These are phyloP conservation scores for Podospora conica DNA, from an alignment of 495 filamentous ascomycete genomes.

Conservation along the genomic window DNA sequence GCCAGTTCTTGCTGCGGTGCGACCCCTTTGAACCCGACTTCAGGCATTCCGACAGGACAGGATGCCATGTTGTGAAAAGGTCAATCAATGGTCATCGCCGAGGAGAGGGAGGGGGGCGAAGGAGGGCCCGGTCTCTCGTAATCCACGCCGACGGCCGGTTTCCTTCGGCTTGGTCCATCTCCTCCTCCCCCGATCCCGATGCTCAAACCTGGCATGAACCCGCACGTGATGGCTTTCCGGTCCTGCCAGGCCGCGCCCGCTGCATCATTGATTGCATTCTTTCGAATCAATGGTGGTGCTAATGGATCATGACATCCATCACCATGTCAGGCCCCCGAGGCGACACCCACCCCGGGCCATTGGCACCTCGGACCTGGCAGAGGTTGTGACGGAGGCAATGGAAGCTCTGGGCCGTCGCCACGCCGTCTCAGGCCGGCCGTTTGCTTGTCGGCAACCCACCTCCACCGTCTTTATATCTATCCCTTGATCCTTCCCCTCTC, in stretches of 20 bases:
- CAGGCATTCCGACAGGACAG: background rate
- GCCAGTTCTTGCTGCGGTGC: too few species aligned
- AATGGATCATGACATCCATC: background rate
- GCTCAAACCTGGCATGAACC: background rate
- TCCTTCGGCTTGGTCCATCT: slow-evolving; percentile 6
- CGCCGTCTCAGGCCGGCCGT: background rate
- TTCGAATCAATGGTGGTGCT: too few species aligned
- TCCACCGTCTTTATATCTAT: slow-evolving; percentile 5
- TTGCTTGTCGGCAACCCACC: background rate
- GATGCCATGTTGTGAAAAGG: background rate
- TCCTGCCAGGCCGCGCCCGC: background rate
- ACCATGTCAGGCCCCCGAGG: too few species aligned
- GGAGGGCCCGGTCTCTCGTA: background rate
- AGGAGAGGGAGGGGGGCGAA: background rate
- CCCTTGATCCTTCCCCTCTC: background rate
- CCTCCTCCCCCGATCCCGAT: background rate
- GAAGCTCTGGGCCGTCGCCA: background rate
- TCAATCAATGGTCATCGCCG: background rate
- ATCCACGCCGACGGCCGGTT: slow-evolving; percentile 3
- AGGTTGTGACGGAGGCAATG: background rate
- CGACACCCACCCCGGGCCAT: too few species aligned
- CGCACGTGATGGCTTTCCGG: background rate
- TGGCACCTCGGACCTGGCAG: too few species aligned
- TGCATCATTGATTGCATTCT: background rate
- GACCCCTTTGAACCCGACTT: too few species aligned